Percentiles rank a stretch among this genome's conserved stretches.
phyloP scores from a whole-genome alignment of 2,329 filamentous ascomycete genomes.

The Venturia effusa region DNA sequence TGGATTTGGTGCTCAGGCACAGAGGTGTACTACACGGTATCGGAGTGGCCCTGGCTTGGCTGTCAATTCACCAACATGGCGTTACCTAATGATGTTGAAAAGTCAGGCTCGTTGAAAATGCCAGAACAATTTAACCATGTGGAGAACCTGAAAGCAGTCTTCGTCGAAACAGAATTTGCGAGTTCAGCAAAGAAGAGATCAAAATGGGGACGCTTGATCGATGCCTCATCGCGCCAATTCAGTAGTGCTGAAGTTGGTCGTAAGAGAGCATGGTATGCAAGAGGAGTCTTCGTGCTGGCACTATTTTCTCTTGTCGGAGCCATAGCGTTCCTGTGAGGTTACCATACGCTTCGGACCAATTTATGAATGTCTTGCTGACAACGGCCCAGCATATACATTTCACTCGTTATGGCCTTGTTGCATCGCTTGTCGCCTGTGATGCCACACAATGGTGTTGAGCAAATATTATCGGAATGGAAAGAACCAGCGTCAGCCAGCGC shows the following conservation, averaged over 20 bases:
- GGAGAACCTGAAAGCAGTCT: background rate
- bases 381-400: conserved; percentile 17
- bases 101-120: background rate
- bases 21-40: background rate
- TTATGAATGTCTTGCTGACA: background rate
- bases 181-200: background rate
- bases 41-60: background rate
- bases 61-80: background rate
- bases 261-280: background rate
- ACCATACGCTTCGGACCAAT: no score
- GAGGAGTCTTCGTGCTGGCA: conserved; percentile 1
- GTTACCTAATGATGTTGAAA: background rate
- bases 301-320: background rate
- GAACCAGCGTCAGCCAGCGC: conserved; percentile 17
- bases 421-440: conserved; percentile 17
- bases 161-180: background rate
- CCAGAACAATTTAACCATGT: background rate
- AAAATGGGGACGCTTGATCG: background rate
- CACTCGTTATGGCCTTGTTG: conserved; percentile 18
- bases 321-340: background rate
- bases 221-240: background rate
- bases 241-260: background rate
- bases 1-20: background rate
- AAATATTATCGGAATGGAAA: conserved; percentile 17
- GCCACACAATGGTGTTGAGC: conserved; percentile 17